phyloP scores from a whole-genome alignment of 192 early-diverging fungal species.

The Entophlyctis helioformis region DNA sequence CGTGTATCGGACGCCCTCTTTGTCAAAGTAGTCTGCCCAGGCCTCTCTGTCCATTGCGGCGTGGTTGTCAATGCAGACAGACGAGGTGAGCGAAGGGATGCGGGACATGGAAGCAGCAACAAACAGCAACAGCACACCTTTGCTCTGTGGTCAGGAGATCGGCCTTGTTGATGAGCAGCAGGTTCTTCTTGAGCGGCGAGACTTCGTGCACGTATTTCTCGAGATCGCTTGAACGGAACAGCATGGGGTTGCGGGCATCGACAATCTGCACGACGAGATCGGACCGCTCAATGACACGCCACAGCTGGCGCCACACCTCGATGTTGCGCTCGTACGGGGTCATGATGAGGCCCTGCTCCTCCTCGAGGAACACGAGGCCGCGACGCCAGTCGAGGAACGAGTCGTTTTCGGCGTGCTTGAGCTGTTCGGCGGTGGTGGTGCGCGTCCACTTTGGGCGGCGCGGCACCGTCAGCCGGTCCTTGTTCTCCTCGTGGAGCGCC shows the following conservation, averaged over 20 bases:
- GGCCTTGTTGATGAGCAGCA: slow-evolving; percentile 96
- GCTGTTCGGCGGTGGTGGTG: slow-evolving; percentile 64
- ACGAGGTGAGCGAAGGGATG: too few species aligned
- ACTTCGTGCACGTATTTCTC: slow-evolving; percentile 87
- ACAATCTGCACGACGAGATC: slow-evolving; percentile 97
- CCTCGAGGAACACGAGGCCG: slow-evolving; percentile 71
- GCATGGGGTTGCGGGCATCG: slow-evolving; percentile 88
- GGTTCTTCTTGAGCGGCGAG: slow-evolving; percentile 67
- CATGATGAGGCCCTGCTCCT: slow-evolving; percentile 82
- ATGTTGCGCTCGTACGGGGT: slow-evolving; percentile 98
- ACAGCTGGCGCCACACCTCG: slow-evolving; percentile 98
- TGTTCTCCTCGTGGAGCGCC: slow-evolving; percentile 63
- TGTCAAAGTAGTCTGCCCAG: slow-evolving; percentile 92
- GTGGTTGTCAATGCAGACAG: background rate
- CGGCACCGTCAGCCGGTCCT: slow-evolving; percentile 70
- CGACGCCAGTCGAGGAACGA: slow-evolving; percentile 89
- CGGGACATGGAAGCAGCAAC: too few species aligned
- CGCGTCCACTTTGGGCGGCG: slow-evolving; percentile 74
- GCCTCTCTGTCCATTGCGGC: too few species aligned
- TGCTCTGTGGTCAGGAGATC: slow-evolving; percentile 87
- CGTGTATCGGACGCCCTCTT: slow-evolving; percentile 66
- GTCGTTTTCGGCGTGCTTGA: slow-evolving; percentile 73
- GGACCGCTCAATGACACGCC: slow-evolving; percentile 96
- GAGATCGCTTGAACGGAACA: slow-evolving; percentile 84
- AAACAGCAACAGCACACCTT: slow-evolving; percentile 45